These are phyloP conservation scores for Phanerodontia chrysosporium DNA, from an alignment of 768 basidiomycete genomes.

Conservation along the genomic window DNA sequence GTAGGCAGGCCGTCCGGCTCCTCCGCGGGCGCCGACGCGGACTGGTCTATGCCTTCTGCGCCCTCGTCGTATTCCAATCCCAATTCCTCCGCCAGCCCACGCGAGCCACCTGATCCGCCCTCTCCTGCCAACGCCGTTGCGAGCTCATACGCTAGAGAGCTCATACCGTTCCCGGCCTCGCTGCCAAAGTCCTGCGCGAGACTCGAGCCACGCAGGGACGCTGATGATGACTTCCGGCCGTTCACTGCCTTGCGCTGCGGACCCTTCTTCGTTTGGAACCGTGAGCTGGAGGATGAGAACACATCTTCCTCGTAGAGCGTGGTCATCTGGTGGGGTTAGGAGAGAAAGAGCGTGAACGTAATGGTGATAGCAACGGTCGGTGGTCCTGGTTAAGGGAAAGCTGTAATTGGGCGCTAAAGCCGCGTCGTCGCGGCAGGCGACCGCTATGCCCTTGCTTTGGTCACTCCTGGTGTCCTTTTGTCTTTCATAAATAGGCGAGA, in stretches of 20 bases:
- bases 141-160: constrained; percentile 83
- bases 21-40: constrained; percentile 24
- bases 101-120: constrained; percentile 81
- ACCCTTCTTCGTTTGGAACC: constrained; percentile 24
- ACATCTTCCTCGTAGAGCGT: constrained; percentile 18
- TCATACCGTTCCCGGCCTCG: constrained; percentile 42
- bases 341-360: constrained; percentile 1
- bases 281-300: constrained; percentile 20
- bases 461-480: neutral
- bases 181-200: constrained; percentile 36
- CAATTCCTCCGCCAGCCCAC: constrained; percentile 80
- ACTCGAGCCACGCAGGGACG: constrained; percentile 45
- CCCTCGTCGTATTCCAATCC: constrained; percentile 78
- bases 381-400: constrained; percentile 2
- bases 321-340: constrained; percentile 1
- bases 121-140: constrained; percentile 87
- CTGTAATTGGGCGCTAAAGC: constrained; percentile 5
- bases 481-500: neutral
- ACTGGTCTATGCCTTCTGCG: constrained; percentile 23
- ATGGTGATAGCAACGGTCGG: constrained; percentile 3
- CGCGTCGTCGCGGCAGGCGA: neutral
- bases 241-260: constrained; percentile 28
- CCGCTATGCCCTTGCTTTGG: neutral
- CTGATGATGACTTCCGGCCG: constrained; percentile 43
- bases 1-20: constrained; percentile 1